phyloP scores from a whole-genome alignment of 2,329 filamentous ascomycete genomes.

The Onygena corvina region DNA sequence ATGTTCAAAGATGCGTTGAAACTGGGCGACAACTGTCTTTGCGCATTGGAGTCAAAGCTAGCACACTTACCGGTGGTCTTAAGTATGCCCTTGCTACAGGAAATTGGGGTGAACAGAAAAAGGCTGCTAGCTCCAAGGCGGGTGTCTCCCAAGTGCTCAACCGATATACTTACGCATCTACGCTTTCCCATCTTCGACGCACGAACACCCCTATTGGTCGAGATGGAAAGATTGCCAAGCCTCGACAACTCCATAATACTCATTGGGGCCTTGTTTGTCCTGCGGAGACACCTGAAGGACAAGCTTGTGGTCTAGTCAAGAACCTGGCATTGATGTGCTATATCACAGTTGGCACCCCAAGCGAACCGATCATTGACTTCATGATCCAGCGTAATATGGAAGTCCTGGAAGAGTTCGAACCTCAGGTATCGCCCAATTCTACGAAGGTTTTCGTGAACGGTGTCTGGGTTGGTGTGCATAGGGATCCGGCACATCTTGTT shows the following conservation, averaged over 20 bases:
- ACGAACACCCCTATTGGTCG: slow-evolving; percentile 96
- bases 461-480: slow-evolving; percentile 92
- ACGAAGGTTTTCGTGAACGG: slow-evolving; percentile 98
- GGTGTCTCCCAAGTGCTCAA: slow-evolving; percentile 98
- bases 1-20: slow-evolving; percentile 86
- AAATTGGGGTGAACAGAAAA: slow-evolving; percentile 99
- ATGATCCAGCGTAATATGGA: slow-evolving; percentile 96
- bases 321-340: slow-evolving; percentile 97
- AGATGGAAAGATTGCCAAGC: slow-evolving; percentile 96
- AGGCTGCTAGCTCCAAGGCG: slow-evolving; percentile 84
- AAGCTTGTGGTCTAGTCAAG: slow-evolving; percentile 96
- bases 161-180: slow-evolving; percentile 93
- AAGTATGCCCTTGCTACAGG: slow-evolving; percentile 96
- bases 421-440: slow-evolving; percentile 70
- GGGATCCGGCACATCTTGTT: slow-evolving; percentile 76
- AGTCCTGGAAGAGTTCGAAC: slow-evolving; percentile 87
- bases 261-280: slow-evolving; percentile 98
- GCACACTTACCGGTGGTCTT: slow-evolving; percentile 80
- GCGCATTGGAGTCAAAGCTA: slow-evolving; percentile 78
- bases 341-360: slow-evolving; percentile 86
- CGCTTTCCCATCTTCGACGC: slow-evolving; percentile 85
- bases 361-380: slow-evolving; percentile 82
- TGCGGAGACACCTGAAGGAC: slow-evolving; percentile 93
- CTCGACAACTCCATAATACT: slow-evolving; percentile 93
- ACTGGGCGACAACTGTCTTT: slow-evolving; percentile 80